Evolutionary conservation across 208 protist genomes (phyloP).

Genomic region (Leishmania turanica): DNA sequence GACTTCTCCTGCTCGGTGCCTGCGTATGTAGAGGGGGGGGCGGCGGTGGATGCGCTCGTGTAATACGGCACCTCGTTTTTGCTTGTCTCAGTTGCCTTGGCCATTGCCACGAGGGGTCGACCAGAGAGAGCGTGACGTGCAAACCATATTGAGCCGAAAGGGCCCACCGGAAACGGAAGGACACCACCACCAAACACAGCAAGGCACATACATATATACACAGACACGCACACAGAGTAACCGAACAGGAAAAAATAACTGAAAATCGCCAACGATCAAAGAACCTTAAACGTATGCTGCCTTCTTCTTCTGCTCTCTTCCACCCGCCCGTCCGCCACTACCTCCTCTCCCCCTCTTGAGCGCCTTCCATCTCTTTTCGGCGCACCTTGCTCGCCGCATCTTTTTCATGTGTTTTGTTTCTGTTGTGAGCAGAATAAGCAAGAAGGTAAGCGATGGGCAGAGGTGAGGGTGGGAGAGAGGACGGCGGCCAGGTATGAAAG

Average conservation of each 20-base stretch:
- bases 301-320: background rate
- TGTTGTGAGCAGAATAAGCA: background rate
- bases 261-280: background rate
- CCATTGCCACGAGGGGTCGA: background rate
- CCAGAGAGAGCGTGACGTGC: background rate
- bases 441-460: background rate
- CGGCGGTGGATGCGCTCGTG: background rate
- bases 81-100: background rate
- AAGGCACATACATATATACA: background rate
- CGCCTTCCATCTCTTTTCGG: background rate
- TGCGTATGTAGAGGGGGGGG: background rate
- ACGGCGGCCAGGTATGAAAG: background rate
- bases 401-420: constrained; percentile 3
- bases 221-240: background rate
- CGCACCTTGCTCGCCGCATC: background rate
- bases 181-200: no score
- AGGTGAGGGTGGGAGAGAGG: background rate
- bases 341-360: background rate
- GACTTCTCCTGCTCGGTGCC: background rate
- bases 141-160: background rate
- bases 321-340: background rate
- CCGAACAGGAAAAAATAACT: background rate
- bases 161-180: no score
- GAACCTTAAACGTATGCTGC: background rate
- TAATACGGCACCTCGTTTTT: background rate